Evolutionary conservation across 106 monocot genomes (phyloP).

Genomic region (Dactylorhiza incarnata): DNA sequence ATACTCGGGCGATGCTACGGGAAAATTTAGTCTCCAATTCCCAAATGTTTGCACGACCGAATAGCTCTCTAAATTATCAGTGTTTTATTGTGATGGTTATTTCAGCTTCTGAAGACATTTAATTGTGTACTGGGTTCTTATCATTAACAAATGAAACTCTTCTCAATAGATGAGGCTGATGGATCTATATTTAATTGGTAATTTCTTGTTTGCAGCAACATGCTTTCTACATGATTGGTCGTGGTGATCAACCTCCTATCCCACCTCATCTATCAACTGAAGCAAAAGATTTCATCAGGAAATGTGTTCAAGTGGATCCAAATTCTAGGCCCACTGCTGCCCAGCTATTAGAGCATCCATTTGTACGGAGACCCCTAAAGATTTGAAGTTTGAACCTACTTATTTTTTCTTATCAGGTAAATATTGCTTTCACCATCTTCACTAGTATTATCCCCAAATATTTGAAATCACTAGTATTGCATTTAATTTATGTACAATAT

Average conservation of each 20-base stretch:
- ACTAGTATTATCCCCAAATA: too few relatives aligned
- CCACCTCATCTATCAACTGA: conserved; percentile 54
- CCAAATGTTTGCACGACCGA: too few relatives aligned
- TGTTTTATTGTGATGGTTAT: too few relatives aligned
- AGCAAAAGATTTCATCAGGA: conserved; percentile 66
- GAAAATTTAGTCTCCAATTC: too few relatives aligned
- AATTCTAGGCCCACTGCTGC: conserved; percentile 56
- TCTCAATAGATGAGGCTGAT: neutral
- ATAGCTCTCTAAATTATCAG: too few relatives aligned
- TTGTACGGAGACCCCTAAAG: conserved; percentile 26
- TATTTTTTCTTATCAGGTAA: too few relatives aligned
- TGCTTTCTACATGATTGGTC: conserved; percentile 60
- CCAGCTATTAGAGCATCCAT: conserved; percentile 59
- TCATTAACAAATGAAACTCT: neutral
- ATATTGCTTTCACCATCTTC: too few relatives aligned
- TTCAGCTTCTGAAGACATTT: too few relatives aligned
- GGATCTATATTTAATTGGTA: neutral
- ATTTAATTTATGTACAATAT: too few relatives aligned
- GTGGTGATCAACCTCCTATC: conserved; percentile 55
- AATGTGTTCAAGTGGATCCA: conserved; percentile 65
- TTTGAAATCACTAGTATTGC: too few relatives aligned
- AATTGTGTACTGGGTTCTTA: neutral
- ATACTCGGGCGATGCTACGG: too few relatives aligned
- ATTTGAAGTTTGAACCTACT: neutral
- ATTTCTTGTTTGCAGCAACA: conserved; percentile 24